phyloP scores from a whole-genome alignment of 805 yeast species.

The Lipomyces lipofer region DNA sequence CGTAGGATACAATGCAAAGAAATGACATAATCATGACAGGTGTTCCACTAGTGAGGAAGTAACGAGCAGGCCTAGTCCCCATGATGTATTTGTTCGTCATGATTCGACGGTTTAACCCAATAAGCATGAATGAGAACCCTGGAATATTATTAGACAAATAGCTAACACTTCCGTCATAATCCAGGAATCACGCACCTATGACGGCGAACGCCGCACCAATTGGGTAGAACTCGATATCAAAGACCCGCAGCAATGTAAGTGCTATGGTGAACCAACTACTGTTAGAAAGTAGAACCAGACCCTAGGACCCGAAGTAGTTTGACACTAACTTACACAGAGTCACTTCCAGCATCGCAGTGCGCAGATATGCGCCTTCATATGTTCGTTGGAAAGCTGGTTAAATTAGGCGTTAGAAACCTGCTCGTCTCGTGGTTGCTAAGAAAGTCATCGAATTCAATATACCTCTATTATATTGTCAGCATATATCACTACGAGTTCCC shows the following conservation, averaged over 20 bases:
- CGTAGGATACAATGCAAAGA: slow-evolving; percentile 12
- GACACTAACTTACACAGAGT: slow-evolving; percentile 49
- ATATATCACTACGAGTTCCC: background rate
- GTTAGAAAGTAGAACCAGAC: background rate
- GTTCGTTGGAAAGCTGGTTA: slow-evolving; percentile 74
- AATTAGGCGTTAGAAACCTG: too few species aligned
- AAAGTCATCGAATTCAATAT: too few species aligned
- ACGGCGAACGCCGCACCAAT: slow-evolving; percentile 28
- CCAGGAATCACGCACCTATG: slow-evolving; percentile 13
- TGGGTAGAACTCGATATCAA: slow-evolving; percentile 30
- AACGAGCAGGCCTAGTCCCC: slow-evolving; percentile 15
- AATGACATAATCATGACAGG: slow-evolving; percentile 16
- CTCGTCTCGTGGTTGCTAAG: too few species aligned
- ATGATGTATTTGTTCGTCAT: slow-evolving; percentile 13
- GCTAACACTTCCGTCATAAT: too few species aligned
- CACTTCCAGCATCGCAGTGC: slow-evolving; percentile 69
- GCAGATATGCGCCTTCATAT: slow-evolving; percentile 77
- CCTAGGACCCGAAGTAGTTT: too few species aligned
- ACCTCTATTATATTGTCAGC: background rate
- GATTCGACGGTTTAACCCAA: slow-evolving; percentile 22
- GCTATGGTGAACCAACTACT: slow-evolving; percentile 13
- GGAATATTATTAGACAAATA: background rate
- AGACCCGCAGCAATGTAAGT: slow-evolving; percentile 28
- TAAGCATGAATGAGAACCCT: slow-evolving; percentile 22
- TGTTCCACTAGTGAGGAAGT: slow-evolving; percentile 26